Percentiles rank a stretch among this genome's conserved stretches.
These are phyloP conservation scores for Nicotiana knightiana DNA, from an alignment of 257 asterid species.

Conservation along the genomic window DNA sequence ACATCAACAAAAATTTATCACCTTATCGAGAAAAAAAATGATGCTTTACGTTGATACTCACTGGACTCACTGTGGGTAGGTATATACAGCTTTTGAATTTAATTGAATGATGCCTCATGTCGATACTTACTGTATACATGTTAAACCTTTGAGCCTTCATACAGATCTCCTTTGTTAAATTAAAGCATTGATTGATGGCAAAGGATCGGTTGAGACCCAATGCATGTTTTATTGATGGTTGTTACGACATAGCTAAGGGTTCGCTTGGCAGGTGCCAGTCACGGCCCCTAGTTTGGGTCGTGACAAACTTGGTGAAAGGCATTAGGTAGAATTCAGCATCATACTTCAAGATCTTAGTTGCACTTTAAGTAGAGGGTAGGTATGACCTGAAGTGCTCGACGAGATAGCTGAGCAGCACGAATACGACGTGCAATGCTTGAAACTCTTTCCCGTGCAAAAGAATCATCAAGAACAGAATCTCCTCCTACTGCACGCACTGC, in stretches of 20 bases:
- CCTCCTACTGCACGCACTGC: constrained; percentile 99
- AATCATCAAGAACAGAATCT: constrained; percentile 93
- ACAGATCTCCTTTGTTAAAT: background rate
- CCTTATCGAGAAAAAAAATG: too few relatives aligned
- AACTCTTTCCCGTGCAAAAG: constrained; percentile 96
- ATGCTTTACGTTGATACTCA: too few relatives aligned
- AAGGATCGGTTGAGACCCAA: background rate
- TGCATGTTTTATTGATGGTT: background rate
- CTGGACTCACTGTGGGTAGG: background rate
- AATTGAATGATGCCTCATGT: background rate
- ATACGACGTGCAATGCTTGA: constrained; percentile 92
- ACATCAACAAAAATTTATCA: too few relatives aligned
- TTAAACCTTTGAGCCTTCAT: background rate
- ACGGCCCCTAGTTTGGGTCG: background rate
- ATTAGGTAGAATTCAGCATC: background rate
- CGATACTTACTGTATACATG: background rate
- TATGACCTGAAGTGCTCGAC: constrained; percentile 82
- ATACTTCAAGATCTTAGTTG: background rate
- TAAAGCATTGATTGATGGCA: constrained; percentile 3
- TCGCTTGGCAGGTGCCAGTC: background rate
- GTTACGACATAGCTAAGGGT: background rate
- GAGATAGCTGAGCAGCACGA: constrained; percentile 89
- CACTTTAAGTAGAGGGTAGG: background rate
- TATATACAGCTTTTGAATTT: background rate
- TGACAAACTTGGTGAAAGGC: background rate